These are phyloP conservation scores for Funneliformis mosseae DNA, from an alignment of 192 early-diverging fungal species.

Conservation along the genomic window DNA sequence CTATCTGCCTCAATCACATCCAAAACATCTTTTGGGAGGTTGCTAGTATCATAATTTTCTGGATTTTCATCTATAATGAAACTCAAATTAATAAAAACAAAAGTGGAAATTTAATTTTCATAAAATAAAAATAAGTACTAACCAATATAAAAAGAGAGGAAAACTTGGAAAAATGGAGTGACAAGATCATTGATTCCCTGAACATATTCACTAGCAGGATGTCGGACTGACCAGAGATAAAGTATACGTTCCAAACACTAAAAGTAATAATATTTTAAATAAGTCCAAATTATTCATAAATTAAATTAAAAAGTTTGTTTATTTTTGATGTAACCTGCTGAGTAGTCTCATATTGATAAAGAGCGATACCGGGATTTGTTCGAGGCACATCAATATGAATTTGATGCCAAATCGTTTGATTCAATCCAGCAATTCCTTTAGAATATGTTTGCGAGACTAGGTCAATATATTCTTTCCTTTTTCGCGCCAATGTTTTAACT, in stretches of 20 bases:
- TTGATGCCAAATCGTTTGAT: conserved; percentile 90
- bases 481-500: conserved; percentile 79
- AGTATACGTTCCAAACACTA: conserved; percentile 89
- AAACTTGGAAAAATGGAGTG: conserved; percentile 95
- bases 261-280: neutral
- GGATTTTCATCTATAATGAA: conserved; percentile 52
- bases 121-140: neutral
- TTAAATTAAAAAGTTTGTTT: neutral
- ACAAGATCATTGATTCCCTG: conserved; percentile 99
- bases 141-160: conserved; percentile 74
- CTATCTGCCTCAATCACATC: conserved; percentile 88
- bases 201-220: conserved; percentile 98
- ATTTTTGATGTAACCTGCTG: conserved; percentile 67
- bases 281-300: neutral
- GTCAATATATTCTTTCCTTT: conserved; percentile 93
- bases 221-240: conserved; percentile 96
- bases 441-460: conserved; percentile 81
- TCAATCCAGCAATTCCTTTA: conserved; percentile 74
- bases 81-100: neutral
- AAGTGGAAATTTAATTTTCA: neutral
- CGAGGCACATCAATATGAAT: conserved; percentile 95
- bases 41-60: conserved; percentile 54
- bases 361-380: conserved; percentile 81
- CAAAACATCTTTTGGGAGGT: conserved; percentile 56
- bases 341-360: conserved; percentile 81